phyloP scores from a whole-genome alignment of 73 alveolate species.

The Breviolum minutum region DNA sequence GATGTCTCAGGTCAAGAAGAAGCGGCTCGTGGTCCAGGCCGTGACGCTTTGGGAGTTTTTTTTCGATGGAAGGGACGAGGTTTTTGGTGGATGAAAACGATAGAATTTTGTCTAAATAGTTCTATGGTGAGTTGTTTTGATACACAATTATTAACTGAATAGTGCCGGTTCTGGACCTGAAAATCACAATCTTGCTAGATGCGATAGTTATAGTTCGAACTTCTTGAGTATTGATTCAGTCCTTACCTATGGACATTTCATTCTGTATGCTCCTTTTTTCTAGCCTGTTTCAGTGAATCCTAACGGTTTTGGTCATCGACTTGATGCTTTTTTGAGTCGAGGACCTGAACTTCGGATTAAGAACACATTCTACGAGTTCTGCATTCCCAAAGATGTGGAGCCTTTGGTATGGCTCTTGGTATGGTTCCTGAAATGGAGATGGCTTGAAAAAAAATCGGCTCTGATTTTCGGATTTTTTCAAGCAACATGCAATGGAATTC shows the following conservation, averaged over 20 bases:
- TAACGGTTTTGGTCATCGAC: no score
- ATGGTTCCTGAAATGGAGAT: not conserved
- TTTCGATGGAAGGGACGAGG: not conserved
- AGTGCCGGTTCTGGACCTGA: no score
- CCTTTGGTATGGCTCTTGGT: constrained; percentile 8
- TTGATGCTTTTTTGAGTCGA: not conserved
- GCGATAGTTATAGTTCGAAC: no score
- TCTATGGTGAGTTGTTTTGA: no score
- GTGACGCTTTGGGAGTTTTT: no score
- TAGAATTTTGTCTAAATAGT: not conserved
- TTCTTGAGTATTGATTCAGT: no score
- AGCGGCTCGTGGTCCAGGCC: constrained; percentile 45
- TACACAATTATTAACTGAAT: no score
- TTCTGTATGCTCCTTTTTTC: no score
- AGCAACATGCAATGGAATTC: not conserved
- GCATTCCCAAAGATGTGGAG: constrained; percentile 77
- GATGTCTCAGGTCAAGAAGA: constrained; percentile 14
- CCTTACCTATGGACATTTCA: not conserved
- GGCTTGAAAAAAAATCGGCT: not conserved
- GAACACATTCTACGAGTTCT: constrained; percentile 92
- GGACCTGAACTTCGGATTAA: constrained; percentile 89
- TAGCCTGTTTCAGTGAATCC: no score
- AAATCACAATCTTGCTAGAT: no score
- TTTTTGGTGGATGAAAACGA: not conserved
- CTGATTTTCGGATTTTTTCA: not conserved